Base-by-base conservation (phyloP, 2,329 filamentous ascomycete species). In the Diaporthe capsici region DNA sequence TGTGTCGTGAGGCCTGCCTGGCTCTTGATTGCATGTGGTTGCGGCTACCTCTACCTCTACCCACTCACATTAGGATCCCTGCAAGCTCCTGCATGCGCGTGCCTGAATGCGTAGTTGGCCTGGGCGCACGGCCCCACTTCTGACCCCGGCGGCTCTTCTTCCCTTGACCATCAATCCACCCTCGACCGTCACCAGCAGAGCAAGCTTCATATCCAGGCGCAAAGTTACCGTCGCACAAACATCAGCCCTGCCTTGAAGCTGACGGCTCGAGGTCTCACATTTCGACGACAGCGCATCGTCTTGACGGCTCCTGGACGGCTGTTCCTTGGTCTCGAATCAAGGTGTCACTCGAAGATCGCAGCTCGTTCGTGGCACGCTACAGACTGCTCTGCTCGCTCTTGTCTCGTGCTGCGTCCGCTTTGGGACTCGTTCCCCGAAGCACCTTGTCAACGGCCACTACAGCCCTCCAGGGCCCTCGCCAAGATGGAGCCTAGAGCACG, bases 401-500 rank as follows among this genome's bases (percentile, higher is more conserved):
- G n/a, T 39, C 31, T 39, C n/a, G 65, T 42, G 34, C 34, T 15
- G 28, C 34, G 65, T 42, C 31, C 49, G 2, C 31, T 22, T 39
- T 53, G 34, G 49, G 34, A 22, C 49, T 22, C 65, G 22, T n/a
- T 25, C 49, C 10, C 34, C 51, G 20, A 53, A 37, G 22, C 13
- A 22, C 7, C 10, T 4, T 42, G 2, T 10, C 49, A 31, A 28
- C 34, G 13, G 34, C 34, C 12, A 53, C 10, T 42, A 31, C 37
- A 67, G 47, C 73, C 61, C 42, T 49, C 34, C 15, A 47, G 70
- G 61, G 71, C 22, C 47, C 20, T 71, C 51, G 37, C 76, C 78
- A 90, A 86, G 83, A 94, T 95, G 88, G 94, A 96, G 86, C 94
- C 93, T 78, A 90, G 94, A 82, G 94, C 94, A 76, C 91, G 94